Conservation (phyloP, 106 monocot genomes). For the Agapanthus africanus region DNA sequence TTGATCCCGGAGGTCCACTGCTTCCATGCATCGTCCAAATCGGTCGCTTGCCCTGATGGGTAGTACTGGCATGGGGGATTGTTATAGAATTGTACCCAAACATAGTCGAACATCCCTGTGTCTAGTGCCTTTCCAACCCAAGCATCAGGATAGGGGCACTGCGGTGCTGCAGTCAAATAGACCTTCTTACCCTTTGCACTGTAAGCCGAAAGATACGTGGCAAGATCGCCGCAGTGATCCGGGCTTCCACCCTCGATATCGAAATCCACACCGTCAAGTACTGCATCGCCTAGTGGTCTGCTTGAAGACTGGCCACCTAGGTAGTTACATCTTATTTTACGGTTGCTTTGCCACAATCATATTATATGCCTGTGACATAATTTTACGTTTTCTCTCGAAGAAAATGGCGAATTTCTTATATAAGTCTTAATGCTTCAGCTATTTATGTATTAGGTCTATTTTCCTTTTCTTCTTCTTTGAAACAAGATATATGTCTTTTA, state of each 20-base stretch:
- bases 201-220: neutral
- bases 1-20: constrained; percentile 10
- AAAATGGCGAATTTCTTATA: too few species aligned
- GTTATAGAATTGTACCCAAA: constrained; percentile 16
- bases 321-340: too few species aligned
- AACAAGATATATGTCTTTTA: too few species aligned
- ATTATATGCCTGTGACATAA: too few species aligned
- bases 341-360: too few species aligned
- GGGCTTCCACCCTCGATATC: constrained; percentile 11
- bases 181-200: constrained; percentile 11
- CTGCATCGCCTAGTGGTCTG: constrained; percentile 16
- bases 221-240: constrained; percentile 5
- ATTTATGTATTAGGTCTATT: too few species aligned
- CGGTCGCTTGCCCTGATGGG: neutral
- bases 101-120: constrained; percentile 13
- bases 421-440: too few species aligned
- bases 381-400: too few species aligned
- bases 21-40: constrained; percentile 13
- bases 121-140: constrained; percentile 14
- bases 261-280: constrained; percentile 20
- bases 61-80: constrained; percentile 8
- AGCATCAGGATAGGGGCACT: constrained; percentile 20
- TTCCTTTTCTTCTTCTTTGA: too few species aligned
- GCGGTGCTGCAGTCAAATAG: constrained; percentile 16
- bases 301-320: constrained; percentile 1